These are phyloP conservation scores for Candida oleophila DNA, from an alignment of 805 yeast species.

Conservation along the genomic window DNA sequence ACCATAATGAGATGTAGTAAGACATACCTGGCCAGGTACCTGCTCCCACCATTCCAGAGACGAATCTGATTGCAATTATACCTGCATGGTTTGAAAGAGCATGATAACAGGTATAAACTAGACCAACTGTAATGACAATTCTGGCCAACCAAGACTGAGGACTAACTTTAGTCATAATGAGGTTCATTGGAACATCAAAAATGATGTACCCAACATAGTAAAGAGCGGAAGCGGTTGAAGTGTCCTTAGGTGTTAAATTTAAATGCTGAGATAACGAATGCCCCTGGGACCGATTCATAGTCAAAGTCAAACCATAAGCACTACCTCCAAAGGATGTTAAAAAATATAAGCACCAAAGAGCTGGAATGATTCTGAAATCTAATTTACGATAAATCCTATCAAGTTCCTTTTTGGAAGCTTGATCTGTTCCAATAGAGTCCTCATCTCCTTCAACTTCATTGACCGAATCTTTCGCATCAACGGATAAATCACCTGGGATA, in stretches of 20 bases:
- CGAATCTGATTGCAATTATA: constrained; percentile 66
- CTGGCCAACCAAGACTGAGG: constrained; percentile 86
- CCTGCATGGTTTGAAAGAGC: constrained; percentile 58
- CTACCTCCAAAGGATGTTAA: constrained; percentile 75
- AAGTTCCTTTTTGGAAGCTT: constrained; percentile 28
- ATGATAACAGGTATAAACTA: constrained; percentile 73
- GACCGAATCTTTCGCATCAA: not conserved
- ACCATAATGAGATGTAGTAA: constrained; percentile 81
- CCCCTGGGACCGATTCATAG: constrained; percentile 65
- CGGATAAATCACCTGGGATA: not conserved
- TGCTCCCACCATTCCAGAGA: constrained; percentile 76
- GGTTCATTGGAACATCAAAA: constrained; percentile 86
- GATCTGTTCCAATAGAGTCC: constrained; percentile 5
- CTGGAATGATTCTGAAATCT: constrained; percentile 75
- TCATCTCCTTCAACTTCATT: constrained; percentile 11
- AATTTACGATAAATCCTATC: constrained; percentile 60
- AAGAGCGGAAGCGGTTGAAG: constrained; percentile 74
- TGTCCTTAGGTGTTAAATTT: constrained; percentile 51
- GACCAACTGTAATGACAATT: constrained; percentile 72
- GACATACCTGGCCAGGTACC: constrained; percentile 93
- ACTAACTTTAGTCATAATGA: constrained; percentile 76
- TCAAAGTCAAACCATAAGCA: constrained; percentile 75
- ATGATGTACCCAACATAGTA: constrained; percentile 81
- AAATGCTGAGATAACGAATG: constrained; percentile 62
- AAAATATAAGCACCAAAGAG: constrained; percentile 77